These are phyloP conservation scores for Exsudoporus frostii DNA, from an alignment of 768 basidiomycete species.

Conservation along the genomic window DNA sequence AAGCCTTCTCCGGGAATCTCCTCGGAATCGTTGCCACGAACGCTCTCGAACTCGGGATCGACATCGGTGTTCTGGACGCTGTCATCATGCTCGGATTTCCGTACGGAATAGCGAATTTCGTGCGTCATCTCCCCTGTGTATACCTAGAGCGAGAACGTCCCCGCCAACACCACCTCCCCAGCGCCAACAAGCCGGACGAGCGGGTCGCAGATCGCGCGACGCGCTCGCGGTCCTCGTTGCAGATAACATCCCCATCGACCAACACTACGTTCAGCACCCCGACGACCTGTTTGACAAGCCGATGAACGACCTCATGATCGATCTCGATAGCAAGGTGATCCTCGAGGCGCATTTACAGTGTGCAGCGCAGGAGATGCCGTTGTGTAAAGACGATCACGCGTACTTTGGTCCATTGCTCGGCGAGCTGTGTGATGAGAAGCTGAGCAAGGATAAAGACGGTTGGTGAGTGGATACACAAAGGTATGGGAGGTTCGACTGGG, in stretches of 20 bases:
- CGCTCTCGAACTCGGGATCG: conserved; percentile 88
- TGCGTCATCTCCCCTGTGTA: conserved; percentile 33
- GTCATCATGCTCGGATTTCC: conserved; percentile 91
- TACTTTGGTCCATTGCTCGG: conserved; percentile 70
- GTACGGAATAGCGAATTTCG: conserved; percentile 74
- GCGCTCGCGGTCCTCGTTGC: conserved; percentile 73
- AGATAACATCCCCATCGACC: conserved; percentile 67
- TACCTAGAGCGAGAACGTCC: neutral
- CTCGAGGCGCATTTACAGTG: conserved; percentile 88
- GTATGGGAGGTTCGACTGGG: neutral
- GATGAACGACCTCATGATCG: conserved; percentile 62
- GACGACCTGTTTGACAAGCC: conserved; percentile 64
- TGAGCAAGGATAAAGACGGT: conserved; percentile 72
- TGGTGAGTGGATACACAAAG: conserved; percentile 49
- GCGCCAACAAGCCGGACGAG: conserved; percentile 88
- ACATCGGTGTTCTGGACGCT: conserved; percentile 84
- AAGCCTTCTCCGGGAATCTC: conserved; percentile 81
- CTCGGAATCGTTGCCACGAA: conserved; percentile 89
- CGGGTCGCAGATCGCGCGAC: conserved; percentile 77
- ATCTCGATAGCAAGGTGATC: conserved; percentile 70
- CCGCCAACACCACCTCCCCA: conserved; percentile 25
- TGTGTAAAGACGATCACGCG: conserved; percentile 56
- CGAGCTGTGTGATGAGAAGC: conserved; percentile 56
- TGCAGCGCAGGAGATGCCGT: conserved; percentile 82
- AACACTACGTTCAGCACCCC: conserved; percentile 69